Evolutionary conservation across 352 stramenopile species (phyloP).

Genomic region (Pythium rishiriense): DNA sequence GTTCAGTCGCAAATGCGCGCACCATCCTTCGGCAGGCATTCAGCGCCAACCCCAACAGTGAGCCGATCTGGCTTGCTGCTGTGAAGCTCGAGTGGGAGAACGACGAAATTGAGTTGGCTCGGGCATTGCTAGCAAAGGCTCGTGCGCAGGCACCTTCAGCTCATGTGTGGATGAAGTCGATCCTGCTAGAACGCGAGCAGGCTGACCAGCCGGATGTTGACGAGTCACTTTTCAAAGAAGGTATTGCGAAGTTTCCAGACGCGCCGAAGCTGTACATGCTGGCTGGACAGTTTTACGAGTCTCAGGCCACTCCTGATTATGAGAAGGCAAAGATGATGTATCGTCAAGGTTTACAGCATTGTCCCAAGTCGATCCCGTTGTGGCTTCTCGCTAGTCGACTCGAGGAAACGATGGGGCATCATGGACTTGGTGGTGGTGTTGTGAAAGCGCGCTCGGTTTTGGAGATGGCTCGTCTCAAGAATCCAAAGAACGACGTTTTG

Average conservation of each 20-base stretch:
- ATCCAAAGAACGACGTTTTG: slow-evolving; percentile 91
- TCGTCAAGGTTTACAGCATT: slow-evolving; percentile 91
- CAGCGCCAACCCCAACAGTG: slow-evolving; percentile 95
- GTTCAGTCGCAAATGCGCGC: slow-evolving; percentile 92
- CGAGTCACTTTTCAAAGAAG: slow-evolving; percentile 90
- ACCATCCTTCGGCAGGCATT: slow-evolving; percentile 96
- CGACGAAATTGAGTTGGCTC: slow-evolving; percentile 93
- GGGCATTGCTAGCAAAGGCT: slow-evolving; percentile 76
- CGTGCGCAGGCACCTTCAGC: slow-evolving; percentile 84
- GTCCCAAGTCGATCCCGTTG: slow-evolving; percentile 91
- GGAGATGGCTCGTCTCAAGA: slow-evolving; percentile 96
- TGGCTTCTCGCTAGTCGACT: slow-evolving; percentile 94
- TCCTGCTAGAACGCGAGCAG: slow-evolving; percentile 95
- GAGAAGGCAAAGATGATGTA: slow-evolving; percentile 91
- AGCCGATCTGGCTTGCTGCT: slow-evolving; percentile 95
- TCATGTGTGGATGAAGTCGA: slow-evolving; percentile 98
- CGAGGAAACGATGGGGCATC: slow-evolving; percentile 83
- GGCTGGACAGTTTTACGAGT: slow-evolving; percentile 93
- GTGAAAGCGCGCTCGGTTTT: slow-evolving; percentile 97
- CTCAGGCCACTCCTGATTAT: slow-evolving; percentile 46
- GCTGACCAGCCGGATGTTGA: slow-evolving; percentile 55
- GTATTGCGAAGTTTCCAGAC: slow-evolving; percentile 87
- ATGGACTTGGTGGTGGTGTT: slow-evolving; percentile 45
- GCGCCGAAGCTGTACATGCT: slow-evolving; percentile 99
- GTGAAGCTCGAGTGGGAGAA: slow-evolving; percentile 99